These are phyloP conservation scores for Oryza longistaminata DNA, from an alignment of 176 grass and related monocot species.

Conservation along the genomic window DNA sequence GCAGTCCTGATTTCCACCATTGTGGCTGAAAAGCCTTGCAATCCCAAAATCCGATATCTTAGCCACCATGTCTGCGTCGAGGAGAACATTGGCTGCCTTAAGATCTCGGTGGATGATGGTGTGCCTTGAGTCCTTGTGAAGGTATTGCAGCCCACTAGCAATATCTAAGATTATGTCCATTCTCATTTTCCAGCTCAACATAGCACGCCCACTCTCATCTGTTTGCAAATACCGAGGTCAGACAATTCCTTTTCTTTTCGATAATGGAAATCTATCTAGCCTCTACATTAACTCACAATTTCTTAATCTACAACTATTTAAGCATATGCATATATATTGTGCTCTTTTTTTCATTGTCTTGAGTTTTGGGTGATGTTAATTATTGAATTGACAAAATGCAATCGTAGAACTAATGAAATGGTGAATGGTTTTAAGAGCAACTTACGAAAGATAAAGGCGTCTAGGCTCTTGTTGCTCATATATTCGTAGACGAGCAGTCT, in stretches of 20 bases:
- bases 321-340: background rate
- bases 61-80: conserved; percentile 57
- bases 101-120: conserved; percentile 64
- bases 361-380: no score
- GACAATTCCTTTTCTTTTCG: no score
- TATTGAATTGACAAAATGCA: no score
- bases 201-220: conserved; percentile 35
- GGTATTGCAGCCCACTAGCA: conserved; percentile 61
- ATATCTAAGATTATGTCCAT: conserved; percentile 57
- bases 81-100: conserved; percentile 69
- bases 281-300: no score
- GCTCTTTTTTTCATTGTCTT: no score
- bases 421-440: background rate
- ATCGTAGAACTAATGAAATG: background rate
- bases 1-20: conserved; percentile 17
- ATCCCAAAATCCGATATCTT: conserved; percentile 79
- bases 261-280: no score
- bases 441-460: conserved; percentile 62
- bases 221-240: background rate
- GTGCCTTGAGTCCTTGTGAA: conserved; percentile 69
- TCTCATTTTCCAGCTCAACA: conserved; percentile 48
- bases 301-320: background rate
- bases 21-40: conserved; percentile 41
- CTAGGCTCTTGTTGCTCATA: conserved; percentile 72
- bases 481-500: conserved; percentile 58